Evolutionary conservation across 2,329 filamentous ascomycete genomes (phyloP), one percentile per base, ranked within the genome.

Genomic region (Pseudogymnoascus pannorum): DNA sequence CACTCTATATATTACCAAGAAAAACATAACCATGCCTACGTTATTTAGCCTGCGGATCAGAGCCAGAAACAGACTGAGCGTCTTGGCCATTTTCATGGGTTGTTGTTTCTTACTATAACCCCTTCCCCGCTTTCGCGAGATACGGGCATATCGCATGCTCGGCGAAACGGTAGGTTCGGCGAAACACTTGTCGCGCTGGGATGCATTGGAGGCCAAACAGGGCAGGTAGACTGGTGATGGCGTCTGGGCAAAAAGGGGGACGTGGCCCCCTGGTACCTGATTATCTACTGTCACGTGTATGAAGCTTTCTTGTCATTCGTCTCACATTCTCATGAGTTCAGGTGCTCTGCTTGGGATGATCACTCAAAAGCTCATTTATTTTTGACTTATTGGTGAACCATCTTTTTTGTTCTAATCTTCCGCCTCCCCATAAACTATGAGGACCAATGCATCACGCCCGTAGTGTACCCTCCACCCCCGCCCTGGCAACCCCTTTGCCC

Each of bases 51-150:
- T 54, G 44, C 48, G 24, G 48, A 54, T 54, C 48, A 31, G 48
- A 54, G 48, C 48, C 48, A 31, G 29, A 7, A 31, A 31, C 5
- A 6, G 24, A 54, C 3, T 14, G 11, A 9, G 2, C 7, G 29
- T 31, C 48, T 54, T 54, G 48, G 48, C 48, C n/a, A n/a, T n/a
- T 54, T 54, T 54, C 48, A 54, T 54, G 48, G 48, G 48, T n/a
- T n/a, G n/a, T n/a, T 54, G 11, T 31, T 12, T 31, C 24, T 18
- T 26, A 26, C 7, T 14, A 9, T n/a, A n/a, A n/a, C n/a, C 5
- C 35, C 40, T 51, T 31, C 48, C 48, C 48, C 48, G 48, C 48
- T 54, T 38, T 54, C 48, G 9, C 2, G 16, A 11, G 48, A 54
- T 18, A 31, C 48, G 24, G 16, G 4, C 48, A 18, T 5, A 18